Evolutionary conservation across 805 yeast genomes (phyloP).

Genomic region (Priceomyces haplophilus): DNA sequence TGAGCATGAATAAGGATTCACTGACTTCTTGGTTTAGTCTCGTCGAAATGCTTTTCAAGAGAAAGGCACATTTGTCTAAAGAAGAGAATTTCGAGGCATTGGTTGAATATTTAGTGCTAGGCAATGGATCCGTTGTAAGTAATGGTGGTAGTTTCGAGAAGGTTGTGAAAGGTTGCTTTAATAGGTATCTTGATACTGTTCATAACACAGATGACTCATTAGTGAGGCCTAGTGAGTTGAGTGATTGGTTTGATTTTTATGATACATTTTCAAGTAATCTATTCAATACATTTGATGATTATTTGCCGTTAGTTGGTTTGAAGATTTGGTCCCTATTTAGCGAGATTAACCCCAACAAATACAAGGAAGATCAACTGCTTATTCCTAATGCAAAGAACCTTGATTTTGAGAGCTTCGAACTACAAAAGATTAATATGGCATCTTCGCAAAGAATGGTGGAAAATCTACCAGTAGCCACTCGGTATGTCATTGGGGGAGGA

Average conservation of each 20-base stretch:
- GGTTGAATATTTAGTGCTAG: conserved; percentile 42
- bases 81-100: conserved; percentile 49
- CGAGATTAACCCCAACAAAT: conserved; percentile 45
- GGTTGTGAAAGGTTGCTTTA: conserved; percentile 70
- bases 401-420: conserved; percentile 41
- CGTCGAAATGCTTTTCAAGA: conserved; percentile 58
- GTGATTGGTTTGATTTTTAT: conserved; percentile 75
- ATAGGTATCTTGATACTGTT: conserved; percentile 56
- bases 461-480: conserved; percentile 26
- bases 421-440: conserved; percentile 29
- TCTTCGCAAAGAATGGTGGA: conserved; percentile 27
- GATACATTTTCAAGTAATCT: conserved; percentile 47
- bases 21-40: conserved; percentile 65
- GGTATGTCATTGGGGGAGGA: conserved; percentile 22
- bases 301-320: conserved; percentile 54
- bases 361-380: conserved; percentile 14
- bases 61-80: conserved; percentile 45
- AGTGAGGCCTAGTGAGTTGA: conserved; percentile 53
- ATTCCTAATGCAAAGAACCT: conserved; percentile 31
- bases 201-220: conserved; percentile 62
- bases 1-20: conserved; percentile 49
- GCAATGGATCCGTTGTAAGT: conserved; percentile 36
- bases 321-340: conserved; percentile 64
- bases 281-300: conserved; percentile 45
- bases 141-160: conserved; percentile 51